These are phyloP conservation scores for Colletotrichum tabaci DNA, from an alignment of 2,329 filamentous ascomycete species.

Conservation along the genomic window DNA sequence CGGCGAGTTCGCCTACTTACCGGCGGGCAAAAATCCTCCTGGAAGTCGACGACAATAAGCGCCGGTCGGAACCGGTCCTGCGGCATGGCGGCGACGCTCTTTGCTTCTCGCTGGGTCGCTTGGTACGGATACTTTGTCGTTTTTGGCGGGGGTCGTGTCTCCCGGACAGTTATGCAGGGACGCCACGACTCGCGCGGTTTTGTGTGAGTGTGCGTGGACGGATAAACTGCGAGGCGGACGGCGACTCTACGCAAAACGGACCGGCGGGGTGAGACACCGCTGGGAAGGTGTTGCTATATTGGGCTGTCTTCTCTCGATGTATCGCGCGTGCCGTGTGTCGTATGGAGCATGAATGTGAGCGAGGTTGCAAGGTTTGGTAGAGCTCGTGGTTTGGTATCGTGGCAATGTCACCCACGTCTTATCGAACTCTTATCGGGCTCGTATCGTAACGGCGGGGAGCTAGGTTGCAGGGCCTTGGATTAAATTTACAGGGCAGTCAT, in stretches of 20 bases:
- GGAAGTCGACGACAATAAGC: slow-evolving; percentile 85
- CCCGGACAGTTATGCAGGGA: background rate
- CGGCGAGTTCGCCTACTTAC: slow-evolving; percentile 65
- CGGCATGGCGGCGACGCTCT: slow-evolving; percentile 42
- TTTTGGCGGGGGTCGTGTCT: background rate
- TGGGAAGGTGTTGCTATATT: background rate
- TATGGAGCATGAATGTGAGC: background rate
- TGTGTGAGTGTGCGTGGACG: background rate
- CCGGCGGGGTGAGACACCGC: background rate
- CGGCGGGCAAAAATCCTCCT: slow-evolving; percentile 95
- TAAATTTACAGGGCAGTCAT: no score
- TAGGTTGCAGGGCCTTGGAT: background rate
- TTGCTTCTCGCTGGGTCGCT: background rate
- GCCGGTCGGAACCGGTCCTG: slow-evolving; percentile 61
- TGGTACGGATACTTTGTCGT: background rate
- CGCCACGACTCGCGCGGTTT: background rate
- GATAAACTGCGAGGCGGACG: background rate
- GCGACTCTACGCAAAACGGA: background rate
- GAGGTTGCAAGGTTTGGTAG: background rate
- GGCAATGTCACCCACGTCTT: background rate
- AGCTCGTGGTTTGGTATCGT: background rate
- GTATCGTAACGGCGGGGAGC: background rate
- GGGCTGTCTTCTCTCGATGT: background rate
- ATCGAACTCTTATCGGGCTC: background rate
- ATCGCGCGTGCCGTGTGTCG: background rate